Evolutionary conservation across 2,329 filamentous ascomycete species (phyloP).

Genomic region (Leptographium lundbergii): DNA sequence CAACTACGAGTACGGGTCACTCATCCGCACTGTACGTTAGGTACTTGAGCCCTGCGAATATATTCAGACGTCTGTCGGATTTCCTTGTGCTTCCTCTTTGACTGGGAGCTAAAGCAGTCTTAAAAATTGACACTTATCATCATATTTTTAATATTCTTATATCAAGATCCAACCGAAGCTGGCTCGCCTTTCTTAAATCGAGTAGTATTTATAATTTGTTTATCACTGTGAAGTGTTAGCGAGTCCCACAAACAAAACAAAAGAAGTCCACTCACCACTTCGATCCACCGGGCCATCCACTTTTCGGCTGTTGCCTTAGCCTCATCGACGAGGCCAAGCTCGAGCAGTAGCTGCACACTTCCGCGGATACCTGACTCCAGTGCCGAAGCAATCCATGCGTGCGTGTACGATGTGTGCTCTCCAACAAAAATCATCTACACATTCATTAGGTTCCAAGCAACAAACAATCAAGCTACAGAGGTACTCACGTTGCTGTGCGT

Average conservation of each 20-base stretch:
- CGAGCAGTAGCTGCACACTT: conserved; percentile 49
- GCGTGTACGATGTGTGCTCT: conserved; percentile 59
- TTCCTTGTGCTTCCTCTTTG: too few species aligned
- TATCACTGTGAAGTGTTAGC: not conserved
- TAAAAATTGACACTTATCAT: too few species aligned
- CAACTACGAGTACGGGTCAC: too few species aligned
- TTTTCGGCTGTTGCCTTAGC: conserved; percentile 50
- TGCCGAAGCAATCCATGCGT: conserved; percentile 57
- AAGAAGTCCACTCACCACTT: conserved; percentile 20
- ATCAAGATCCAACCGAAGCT: too few species aligned
- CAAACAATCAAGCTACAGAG: too few species aligned
- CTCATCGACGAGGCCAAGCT: conserved; percentile 56
- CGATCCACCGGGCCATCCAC: conserved; percentile 60
- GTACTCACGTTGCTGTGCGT: conserved; percentile 44
- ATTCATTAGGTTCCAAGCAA: not conserved
- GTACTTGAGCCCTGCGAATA: too few species aligned
- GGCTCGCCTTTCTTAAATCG: too few species aligned
- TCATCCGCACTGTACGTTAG: too few species aligned
- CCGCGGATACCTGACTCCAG: conserved; percentile 56
- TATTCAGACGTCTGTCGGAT: too few species aligned
- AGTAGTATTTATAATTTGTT: not conserved
- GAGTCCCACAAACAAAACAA: not conserved
- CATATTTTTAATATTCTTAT: too few species aligned
- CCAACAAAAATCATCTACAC: conserved; percentile 50
- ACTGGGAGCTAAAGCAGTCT: too few species aligned